phyloP scores from a whole-genome alignment of 805 yeast genomes.

The Sugiyamaella valdiviana region DNA sequence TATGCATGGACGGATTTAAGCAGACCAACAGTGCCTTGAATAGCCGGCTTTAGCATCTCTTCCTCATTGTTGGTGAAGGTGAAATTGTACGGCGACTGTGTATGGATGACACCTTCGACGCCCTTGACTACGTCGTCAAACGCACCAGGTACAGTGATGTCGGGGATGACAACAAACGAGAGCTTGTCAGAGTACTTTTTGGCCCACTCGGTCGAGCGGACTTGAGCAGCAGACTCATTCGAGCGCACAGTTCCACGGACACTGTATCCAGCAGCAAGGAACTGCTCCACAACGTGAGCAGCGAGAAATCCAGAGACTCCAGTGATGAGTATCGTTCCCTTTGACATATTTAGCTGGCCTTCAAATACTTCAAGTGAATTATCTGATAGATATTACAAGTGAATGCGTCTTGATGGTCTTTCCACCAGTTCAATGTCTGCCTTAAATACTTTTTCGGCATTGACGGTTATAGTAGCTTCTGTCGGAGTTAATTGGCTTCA shows the following conservation, averaged over 20 bases:
- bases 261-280: conserved; percentile 36
- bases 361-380: too few relatives aligned
- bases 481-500: too few relatives aligned
- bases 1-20: conserved; percentile 34
- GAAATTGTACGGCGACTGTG: conserved; percentile 37
- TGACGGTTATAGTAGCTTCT: too few relatives aligned
- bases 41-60: conserved; percentile 41
- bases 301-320: conserved; percentile 22
- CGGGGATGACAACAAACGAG: conserved; percentile 27
- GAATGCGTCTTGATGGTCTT: too few relatives aligned
- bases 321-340: conserved; percentile 17
- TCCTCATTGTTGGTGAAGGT: conserved; percentile 33
- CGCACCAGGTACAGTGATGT: conserved; percentile 35
- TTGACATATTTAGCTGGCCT: too few relatives aligned
- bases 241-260: conserved; percentile 48
- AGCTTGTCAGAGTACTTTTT: conserved; percentile 16
- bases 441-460: too few relatives aligned
- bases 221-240: conserved; percentile 31
- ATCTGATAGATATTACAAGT: too few relatives aligned
- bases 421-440: too few relatives aligned
- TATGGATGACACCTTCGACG: conserved; percentile 34
- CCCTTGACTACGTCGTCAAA: conserved; percentile 43
- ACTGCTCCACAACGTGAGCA: conserved; percentile 25
- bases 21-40: conserved; percentile 41
- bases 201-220: conserved; percentile 15